A percentile compares a stretch with the other conserved stretches of the same genome.
phyloP scores from a whole-genome alignment of 208 protist species.

The Endotrypanum monterogeii region DNA sequence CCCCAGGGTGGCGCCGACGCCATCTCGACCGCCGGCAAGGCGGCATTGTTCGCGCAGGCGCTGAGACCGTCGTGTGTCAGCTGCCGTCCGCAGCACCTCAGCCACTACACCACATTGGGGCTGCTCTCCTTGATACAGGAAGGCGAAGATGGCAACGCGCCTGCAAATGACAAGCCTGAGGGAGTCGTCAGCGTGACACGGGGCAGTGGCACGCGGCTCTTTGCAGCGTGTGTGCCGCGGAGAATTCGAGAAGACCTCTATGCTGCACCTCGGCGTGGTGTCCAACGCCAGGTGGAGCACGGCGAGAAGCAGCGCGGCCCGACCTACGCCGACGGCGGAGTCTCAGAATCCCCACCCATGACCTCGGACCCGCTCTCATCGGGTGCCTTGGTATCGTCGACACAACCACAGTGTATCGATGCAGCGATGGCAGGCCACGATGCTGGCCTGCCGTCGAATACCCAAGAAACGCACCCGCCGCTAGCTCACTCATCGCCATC shows the following conservation, averaged over 20 bases:
- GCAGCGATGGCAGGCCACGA: slow-evolving; percentile 2
- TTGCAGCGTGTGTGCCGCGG: slow-evolving; percentile 18
- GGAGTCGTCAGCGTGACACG: not conserved
- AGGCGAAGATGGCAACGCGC: not conserved
- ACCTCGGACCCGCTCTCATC: not conserved
- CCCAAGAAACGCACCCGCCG: not conserved
- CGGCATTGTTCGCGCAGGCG: slow-evolving; percentile 13
- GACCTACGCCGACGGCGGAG: not conserved
- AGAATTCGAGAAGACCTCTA: slow-evolving; percentile 34
- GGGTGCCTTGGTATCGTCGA: not conserved
- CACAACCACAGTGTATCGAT: not conserved
- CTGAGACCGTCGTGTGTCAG: slow-evolving; percentile 35
- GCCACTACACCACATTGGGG: slow-evolving; percentile 34
- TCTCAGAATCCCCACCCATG: not conserved
- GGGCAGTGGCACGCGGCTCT: too few relatives aligned
- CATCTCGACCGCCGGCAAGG: not conserved
- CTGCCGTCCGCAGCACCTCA: slow-evolving; percentile 31
- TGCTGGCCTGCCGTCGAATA: not conserved
- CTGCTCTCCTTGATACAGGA: slow-evolving; percentile 28
- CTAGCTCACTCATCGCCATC: not conserved
- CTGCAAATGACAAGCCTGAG: too few relatives aligned
- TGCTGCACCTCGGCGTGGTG: slow-evolving; percentile 15
- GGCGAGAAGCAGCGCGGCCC: not conserved
- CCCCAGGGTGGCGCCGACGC: not conserved
- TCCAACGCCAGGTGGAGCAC: not conserved